A percentile compares a stretch with the other conserved stretches of the same genome.
Evolutionary conservation across 148 eudicot genomes (phyloP).

Genomic region (Rhododendron vialii): DNA sequence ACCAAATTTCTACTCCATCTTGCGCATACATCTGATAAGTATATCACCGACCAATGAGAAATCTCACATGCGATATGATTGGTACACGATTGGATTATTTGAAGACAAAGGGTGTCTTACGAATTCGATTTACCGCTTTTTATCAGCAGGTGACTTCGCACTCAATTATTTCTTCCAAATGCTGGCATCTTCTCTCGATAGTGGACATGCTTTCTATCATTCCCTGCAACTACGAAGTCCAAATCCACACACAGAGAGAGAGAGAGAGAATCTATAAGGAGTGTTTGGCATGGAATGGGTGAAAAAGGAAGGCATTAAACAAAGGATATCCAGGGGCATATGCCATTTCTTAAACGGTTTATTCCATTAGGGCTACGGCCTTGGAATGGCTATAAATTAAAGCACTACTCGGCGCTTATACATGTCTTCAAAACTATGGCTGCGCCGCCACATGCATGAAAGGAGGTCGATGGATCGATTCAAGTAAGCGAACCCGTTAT

Average conservation of each 20-base stretch:
- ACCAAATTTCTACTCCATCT: neutral
- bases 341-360: neutral
- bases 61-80: neutral
- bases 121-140: neutral
- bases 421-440: neutral
- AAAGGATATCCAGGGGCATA: conserved; percentile 17
- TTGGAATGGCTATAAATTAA: neutral
- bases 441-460: neutral
- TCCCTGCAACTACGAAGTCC: neutral
- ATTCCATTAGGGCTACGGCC: neutral
- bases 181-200: neutral
- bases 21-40: neutral
- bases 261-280: neutral
- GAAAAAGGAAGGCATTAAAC: conserved; percentile 1
- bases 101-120: neutral
- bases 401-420: neutral
- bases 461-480: neutral
- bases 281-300: neutral
- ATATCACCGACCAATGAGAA: neutral
- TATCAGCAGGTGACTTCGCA: neutral
- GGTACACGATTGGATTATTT: neutral
- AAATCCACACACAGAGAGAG: neutral
- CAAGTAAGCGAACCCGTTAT: conserved; percentile 24
- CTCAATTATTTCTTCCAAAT: neutral
- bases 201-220: neutral